These are phyloP conservation scores for Immersiella caudata DNA, from an alignment of 495 filamentous ascomycete genomes.

Conservation along the genomic window DNA sequence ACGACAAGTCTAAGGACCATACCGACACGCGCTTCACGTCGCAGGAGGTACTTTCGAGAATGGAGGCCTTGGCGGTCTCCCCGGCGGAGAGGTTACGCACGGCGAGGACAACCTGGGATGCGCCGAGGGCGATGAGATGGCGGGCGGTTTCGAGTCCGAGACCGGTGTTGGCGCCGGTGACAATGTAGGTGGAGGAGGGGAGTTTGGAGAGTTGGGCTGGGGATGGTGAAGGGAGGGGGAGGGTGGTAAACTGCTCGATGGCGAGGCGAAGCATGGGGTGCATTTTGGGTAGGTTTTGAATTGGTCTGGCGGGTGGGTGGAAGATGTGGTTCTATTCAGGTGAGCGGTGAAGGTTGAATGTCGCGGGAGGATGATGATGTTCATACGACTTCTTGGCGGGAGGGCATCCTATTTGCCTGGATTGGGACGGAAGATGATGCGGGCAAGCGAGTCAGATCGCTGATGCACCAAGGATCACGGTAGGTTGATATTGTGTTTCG, in stretches of 20 bases:
- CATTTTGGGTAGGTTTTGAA: not conserved
- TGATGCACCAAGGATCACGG: too few species aligned
- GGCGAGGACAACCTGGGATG: slow-evolving; percentile 50
- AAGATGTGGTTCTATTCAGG: not conserved
- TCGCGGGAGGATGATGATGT: too few species aligned
- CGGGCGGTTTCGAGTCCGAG: slow-evolving; percentile 56
- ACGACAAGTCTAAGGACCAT: slow-evolving; percentile 33
- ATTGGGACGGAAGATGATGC: too few species aligned
- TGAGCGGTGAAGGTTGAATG: too few species aligned
- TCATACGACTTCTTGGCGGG: too few species aligned
- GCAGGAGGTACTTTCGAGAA: not conserved
- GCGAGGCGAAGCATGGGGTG: not conserved
- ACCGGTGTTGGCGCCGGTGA: slow-evolving; percentile 59
- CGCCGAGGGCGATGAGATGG: slow-evolving; percentile 47
- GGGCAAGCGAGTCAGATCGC: too few species aligned
- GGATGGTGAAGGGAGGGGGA: not conserved
- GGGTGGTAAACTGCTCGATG: not conserved
- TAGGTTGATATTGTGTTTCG: too few species aligned
- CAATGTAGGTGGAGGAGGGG: slow-evolving; percentile 44
- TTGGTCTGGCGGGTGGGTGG: not conserved
- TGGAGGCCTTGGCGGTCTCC: not conserved
- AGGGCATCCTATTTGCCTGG: too few species aligned
- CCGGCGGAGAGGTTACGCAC: slow-evolving; percentile 36
- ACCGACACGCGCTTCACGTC: slow-evolving; percentile 41
- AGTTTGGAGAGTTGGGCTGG: too few species aligned